Percentiles rank a stretch among this genome's conserved stretches.
phyloP scores from a whole-genome alignment of 2,329 filamentous ascomycete genomes.

The Madurella mycetomatis region DNA sequence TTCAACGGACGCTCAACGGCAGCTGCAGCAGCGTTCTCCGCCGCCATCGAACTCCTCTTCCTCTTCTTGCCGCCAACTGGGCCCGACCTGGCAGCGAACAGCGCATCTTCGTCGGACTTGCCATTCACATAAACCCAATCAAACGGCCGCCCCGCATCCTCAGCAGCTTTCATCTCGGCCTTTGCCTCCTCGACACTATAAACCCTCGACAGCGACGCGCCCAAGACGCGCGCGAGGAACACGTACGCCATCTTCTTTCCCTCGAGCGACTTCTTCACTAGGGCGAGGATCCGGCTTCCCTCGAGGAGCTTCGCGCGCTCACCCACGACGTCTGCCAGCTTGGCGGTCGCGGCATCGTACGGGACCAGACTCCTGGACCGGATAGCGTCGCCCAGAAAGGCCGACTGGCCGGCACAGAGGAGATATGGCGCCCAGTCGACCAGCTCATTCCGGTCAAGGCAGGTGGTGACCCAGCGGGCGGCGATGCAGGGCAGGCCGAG shows the following conservation, averaged over 20 bases:
- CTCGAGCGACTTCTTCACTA: slow-evolving; percentile 57
- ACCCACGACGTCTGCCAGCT: slow-evolving; percentile 53
- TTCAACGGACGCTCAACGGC: slow-evolving; percentile 37
- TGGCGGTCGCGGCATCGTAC: slow-evolving; percentile 55
- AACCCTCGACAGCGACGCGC: slow-evolving; percentile 65
- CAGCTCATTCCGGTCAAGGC: slow-evolving; percentile 55
- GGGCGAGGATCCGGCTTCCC: slow-evolving; percentile 64
- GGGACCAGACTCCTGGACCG: slow-evolving; percentile 65
- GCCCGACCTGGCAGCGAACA: slow-evolving; percentile 25
- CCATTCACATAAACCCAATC: slow-evolving; percentile 79
- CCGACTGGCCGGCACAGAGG: slow-evolving; percentile 77
- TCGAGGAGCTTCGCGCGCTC: slow-evolving; percentile 60
- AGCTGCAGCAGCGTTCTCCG: slow-evolving; percentile 20
- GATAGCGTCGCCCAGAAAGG: slow-evolving; percentile 69
- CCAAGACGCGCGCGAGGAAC: slow-evolving; percentile 75
- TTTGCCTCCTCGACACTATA: slow-evolving; percentile 62
- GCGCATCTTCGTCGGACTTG: slow-evolving; percentile 37
- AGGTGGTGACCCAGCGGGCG: slow-evolving; percentile 74
- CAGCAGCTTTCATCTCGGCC: slow-evolving; percentile 49
- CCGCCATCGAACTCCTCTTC: slow-evolving; percentile 32
- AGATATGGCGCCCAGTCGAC: slow-evolving; percentile 78
- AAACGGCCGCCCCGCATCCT: slow-evolving; percentile 49
- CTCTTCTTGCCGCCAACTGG: slow-evolving; percentile 25
- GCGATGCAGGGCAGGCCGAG: slow-evolving; percentile 84
- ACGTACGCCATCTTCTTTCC: slow-evolving; percentile 67